phyloP scores from a whole-genome alignment of 1,284 basidiomycete genomes.

The Tranzscheliella williamsii region DNA sequence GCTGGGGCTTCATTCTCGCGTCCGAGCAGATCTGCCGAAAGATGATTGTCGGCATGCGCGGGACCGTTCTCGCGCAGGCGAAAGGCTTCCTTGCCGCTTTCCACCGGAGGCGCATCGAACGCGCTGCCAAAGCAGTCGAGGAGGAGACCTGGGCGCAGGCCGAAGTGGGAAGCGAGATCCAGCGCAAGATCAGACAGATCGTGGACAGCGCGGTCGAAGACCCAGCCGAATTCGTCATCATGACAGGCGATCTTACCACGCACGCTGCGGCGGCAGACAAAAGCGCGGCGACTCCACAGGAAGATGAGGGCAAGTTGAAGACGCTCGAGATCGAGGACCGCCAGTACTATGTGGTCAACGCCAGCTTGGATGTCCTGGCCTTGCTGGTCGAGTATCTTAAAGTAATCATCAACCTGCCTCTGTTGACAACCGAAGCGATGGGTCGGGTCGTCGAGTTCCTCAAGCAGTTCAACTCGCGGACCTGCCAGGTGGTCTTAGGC shows the following conservation, averaged over 20 bases:
- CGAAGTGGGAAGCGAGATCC: slow-evolving; percentile 72
- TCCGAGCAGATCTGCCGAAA: slow-evolving; percentile 81
- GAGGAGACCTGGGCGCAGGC: slow-evolving; percentile 84
- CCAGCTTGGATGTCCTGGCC: slow-evolving; percentile 76
- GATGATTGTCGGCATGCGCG: slow-evolving; percentile 86
- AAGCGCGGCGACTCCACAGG: not conserved
- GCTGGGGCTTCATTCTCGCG: slow-evolving; percentile 84
- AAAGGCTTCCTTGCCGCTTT: slow-evolving; percentile 83
- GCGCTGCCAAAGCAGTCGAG: slow-evolving; percentile 85
- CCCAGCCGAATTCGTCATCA: slow-evolving; percentile 66
- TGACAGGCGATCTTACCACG: not conserved
- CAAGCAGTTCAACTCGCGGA: slow-evolving; percentile 88
- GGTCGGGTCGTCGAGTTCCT: slow-evolving; percentile 90
- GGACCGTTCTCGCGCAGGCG: slow-evolving; percentile 66
- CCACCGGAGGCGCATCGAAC: slow-evolving; percentile 79
- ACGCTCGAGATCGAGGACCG: slow-evolving; percentile 78
- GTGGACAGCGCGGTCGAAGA: slow-evolving; percentile 81
- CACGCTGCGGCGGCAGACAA: not conserved
- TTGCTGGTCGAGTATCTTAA: slow-evolving; percentile 83
- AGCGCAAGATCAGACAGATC: slow-evolving; percentile 74
- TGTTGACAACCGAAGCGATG: slow-evolving; percentile 92
- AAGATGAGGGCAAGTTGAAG: slow-evolving; percentile 63
- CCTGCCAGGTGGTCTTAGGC: slow-evolving; percentile 95
- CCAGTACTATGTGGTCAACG: slow-evolving; percentile 69
- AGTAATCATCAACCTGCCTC: slow-evolving; percentile 82